Evolutionary conservation across 257 asterid genomes (phyloP).

Genomic region (Handroanthus guayacan): DNA sequence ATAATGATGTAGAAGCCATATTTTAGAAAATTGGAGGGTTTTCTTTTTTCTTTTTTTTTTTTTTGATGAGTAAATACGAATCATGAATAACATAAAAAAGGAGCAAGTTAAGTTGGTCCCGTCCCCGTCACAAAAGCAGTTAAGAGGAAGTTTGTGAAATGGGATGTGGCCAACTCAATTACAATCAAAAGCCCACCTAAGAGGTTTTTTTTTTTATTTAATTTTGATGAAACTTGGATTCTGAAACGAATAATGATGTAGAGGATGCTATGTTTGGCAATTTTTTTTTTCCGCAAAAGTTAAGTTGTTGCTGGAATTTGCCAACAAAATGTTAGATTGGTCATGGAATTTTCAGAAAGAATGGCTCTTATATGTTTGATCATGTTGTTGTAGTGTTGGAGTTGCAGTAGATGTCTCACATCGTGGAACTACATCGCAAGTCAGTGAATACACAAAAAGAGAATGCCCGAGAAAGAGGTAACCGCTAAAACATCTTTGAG

Average conservation of each 20-base stretch:
- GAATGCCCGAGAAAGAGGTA: conserved; percentile 70
- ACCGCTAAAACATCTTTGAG: conserved; percentile 16
- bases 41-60: not conserved
- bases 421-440: conserved; percentile 49
- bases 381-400: conserved; percentile 44
- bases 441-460: conserved; percentile 42
- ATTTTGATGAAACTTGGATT: not conserved
- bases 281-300: not conserved
- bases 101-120: too few species aligned
- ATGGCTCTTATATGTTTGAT: conserved; percentile 28
- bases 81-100: too few species aligned
- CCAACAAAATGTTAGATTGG: not conserved
- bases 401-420: conserved; percentile 48
- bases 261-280: conserved; percentile 3
- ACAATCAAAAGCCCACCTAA: too few species aligned
- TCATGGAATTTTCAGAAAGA: not conserved
- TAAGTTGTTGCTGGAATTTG: not conserved
- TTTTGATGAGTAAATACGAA: too few species aligned
- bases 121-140: too few species aligned
- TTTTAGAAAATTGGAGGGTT: not conserved
- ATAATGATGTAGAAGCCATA: not conserved
- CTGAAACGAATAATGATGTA: not conserved
- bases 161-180: too few species aligned
- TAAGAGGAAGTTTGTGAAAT: too few species aligned
- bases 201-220: not conserved